phyloP scores from a whole-genome alignment of 2,329 filamentous ascomycete genomes.

The Verticillium albo-atrum region DNA sequence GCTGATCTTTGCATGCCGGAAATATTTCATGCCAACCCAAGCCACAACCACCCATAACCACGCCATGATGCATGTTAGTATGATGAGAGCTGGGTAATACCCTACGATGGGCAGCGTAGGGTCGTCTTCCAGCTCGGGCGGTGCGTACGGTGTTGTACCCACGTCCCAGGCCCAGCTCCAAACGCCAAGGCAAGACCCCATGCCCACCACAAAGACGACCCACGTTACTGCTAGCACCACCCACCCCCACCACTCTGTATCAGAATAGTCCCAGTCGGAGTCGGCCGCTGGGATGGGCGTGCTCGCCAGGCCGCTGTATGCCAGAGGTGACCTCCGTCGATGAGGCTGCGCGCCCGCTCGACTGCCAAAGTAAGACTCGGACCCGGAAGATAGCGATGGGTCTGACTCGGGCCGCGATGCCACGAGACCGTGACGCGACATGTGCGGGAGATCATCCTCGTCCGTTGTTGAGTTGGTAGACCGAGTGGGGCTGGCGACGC shows the following conservation, averaged over 20 bases:
- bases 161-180: constrained; percentile 99
- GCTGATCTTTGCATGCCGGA: constrained; percentile 89
- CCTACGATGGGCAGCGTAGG: constrained; percentile 91
- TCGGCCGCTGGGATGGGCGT: constrained; percentile 43
- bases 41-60: constrained; percentile 98
- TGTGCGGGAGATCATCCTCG: constrained; percentile 72
- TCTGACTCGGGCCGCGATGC: constrained; percentile 29
- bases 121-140: constrained; percentile 92
- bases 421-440: constrained; percentile 44
- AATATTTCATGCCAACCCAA: constrained; percentile 99
- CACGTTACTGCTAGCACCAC: constrained; percentile 86
- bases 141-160: constrained; percentile 90
- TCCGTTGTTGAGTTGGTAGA: constrained; percentile 67
- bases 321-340: constrained; percentile 49
- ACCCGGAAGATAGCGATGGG: constrained; percentile 47
- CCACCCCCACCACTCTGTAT: constrained; percentile 99
- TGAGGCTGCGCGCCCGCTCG: constrained; percentile 28
- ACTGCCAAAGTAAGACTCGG: constrained; percentile 58
- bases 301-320: constrained; percentile 47
- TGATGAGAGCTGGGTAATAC: constrained; percentile 93
- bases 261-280: constrained; percentile 78
- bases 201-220: constrained; percentile 92
- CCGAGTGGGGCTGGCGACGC: constrained; percentile 47
- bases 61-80: constrained; percentile 90
- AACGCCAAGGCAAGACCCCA: constrained; percentile 90